Evolutionary conservation across 1,284 basidiomycete genomes (phyloP), one percentile per base, ranked within the genome.

Genomic region (Melampsora americana): DNA sequence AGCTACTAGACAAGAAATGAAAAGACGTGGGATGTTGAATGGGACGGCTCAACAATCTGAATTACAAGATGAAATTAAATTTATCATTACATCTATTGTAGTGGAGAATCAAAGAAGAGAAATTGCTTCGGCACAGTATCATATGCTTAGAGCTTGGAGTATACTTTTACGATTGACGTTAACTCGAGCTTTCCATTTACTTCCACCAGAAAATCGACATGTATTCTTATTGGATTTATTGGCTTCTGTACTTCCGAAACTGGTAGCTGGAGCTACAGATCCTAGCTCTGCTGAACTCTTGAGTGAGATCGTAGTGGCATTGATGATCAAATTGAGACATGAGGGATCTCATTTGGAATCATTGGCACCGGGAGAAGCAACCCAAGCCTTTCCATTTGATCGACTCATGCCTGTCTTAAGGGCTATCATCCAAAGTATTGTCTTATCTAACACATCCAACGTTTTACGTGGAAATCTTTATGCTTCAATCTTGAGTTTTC

Each of bases 181-280:
- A 18, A 89, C 88, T 53, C 92, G 92, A 80, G 91, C 92, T 77
- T 94, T 95, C 84, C 86, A 89, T 77, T 87, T 89, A 53, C 85
- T 96, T 5, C 89, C 91, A 0, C 88, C 89, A 77, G 90, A 92
- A 78, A 87, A 88, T 26, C 87, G 91, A 28, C 93, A 95, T 82
- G 89, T 88, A 75, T 90, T 95, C 84, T 85, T 95, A 2, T 92
- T 95, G 78, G 93, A 95, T 80, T 85, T 96, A 14, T 86, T 97
- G 11, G 89, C 90, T 78, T 89, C 91, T 26, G 86, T 87, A 26
- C 80, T 86, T 2, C 81, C 82, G 48, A 82, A 83, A 9, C 77
- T 84, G 48, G 79, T 78, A 86, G 87, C 39, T 79, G 85, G 75
- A 20, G 88, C 89, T 67, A 84, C 90, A 23, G 87, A 90, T 50